Evolutionary conservation across 495 filamentous ascomycete species (phyloP), one percentile per base, ranked within the genome.

Genomic region (Trichoderma reesei): DNA sequence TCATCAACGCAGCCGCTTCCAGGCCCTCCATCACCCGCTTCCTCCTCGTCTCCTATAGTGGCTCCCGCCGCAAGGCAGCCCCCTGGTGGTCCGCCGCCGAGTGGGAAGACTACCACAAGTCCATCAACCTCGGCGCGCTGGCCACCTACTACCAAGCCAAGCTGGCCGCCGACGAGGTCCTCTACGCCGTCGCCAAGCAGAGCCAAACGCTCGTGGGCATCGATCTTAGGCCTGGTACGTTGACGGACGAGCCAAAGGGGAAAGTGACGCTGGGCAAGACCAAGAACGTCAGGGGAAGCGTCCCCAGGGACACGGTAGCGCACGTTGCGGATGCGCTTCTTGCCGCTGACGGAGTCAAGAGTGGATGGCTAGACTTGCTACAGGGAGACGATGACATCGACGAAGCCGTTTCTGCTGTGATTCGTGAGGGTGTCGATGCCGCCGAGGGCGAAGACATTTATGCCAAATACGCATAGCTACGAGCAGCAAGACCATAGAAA

Each of bases 131-230:
- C 11, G 80, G 80, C 33, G 70, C 81, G 0, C 75, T 90, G 4
- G 80, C 85, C 54, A 76, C 74, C 2, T 94, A 94, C 72, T 86
- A 83, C 68, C 77, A 86, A 62, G 90, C 91, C 60, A 94, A 93
- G 73, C 70, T 88, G 3, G 85, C 84, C 13, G 88, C 89, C 1
- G 90, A 96, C 71, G 85, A 90, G 73, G 85, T 79, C 51, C 75
- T 92, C 65, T 88, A 86, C 64, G 80, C 82, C 8, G 76, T 81
- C 7, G 68, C 79, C 41, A 77, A 79, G 66, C 67, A 70, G 64
- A 69, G 77, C 10, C 64, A 66, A 11, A 46, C 65, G 3, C 85
- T 90, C 73, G 80, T 83, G 65, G 86, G 82, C 39, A 89, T 93
- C 65, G 79, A 80, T 64, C 72, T 96, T 44, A 81, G 91, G 10